Conservation (phyloP, 2,329 filamentous ascomycete species). For the Aspergillus novofumigatus region DNA sequence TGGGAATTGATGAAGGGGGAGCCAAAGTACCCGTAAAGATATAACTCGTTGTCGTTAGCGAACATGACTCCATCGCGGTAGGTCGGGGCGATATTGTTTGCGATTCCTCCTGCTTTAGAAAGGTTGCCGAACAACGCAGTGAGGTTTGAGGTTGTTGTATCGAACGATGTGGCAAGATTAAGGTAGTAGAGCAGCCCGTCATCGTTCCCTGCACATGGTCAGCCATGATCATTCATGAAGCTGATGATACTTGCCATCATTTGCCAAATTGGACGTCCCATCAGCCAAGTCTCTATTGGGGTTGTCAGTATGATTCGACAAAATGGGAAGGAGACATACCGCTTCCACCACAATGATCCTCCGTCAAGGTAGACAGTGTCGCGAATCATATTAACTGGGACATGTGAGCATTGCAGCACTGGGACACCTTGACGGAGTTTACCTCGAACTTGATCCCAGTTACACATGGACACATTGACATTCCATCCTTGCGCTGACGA, state of each 20-base stretch:
- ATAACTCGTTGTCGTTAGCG: slow-evolving; percentile 60
- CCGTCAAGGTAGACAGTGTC: slow-evolving; percentile 66
- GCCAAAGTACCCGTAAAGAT: slow-evolving; percentile 54
- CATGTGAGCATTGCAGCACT: slow-evolving; percentile 11
- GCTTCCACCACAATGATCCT: slow-evolving; percentile 53
- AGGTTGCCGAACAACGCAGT: slow-evolving; percentile 49
- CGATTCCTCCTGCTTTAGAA: slow-evolving; percentile 47
- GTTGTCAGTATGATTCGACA: not conserved
- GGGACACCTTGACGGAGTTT: not conserved
- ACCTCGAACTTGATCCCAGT: slow-evolving; percentile 48
- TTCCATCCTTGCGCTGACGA: slow-evolving; percentile 42
- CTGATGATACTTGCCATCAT: slow-evolving; percentile 42
- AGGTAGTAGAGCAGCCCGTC: slow-evolving; percentile 54
- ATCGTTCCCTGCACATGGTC: slow-evolving; percentile 45
- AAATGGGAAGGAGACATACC: slow-evolving; percentile 18
- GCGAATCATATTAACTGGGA: slow-evolving; percentile 52
- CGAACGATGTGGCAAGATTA: slow-evolving; percentile 57
- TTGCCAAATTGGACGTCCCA: slow-evolving; percentile 31
- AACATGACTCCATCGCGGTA: slow-evolving; percentile 63
- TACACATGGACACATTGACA: slow-evolving; percentile 57
- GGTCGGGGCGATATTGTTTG: slow-evolving; percentile 52
- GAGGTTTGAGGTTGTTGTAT: slow-evolving; percentile 48
- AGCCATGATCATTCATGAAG: slow-evolving; percentile 1
- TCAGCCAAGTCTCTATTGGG: slow-evolving; percentile 40
- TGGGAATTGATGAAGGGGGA: not conserved